Conservation (phyloP, 139 green algal genomes). For the Haematococcus lacustris region DNA sequence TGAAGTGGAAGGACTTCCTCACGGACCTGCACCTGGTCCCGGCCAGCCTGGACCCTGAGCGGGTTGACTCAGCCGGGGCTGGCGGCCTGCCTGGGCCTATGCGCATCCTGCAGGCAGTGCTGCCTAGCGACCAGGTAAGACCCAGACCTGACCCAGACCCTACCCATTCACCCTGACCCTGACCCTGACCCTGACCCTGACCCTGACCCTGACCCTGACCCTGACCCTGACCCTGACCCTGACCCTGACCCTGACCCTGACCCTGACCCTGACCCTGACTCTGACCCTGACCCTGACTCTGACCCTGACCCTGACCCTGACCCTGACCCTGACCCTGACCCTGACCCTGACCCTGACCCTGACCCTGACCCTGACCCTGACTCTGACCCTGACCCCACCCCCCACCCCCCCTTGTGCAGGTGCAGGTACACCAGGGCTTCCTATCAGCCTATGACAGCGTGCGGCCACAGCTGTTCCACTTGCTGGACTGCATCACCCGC, state of each 20-base stretch:
- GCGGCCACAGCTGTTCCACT: constrained; percentile 23
- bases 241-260: too few species aligned
- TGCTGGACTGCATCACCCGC: constrained; percentile 44
- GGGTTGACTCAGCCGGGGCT: constrained; percentile 33
- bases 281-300: too few species aligned
- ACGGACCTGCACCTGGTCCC: constrained; percentile 67
- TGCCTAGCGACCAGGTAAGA: neutral
- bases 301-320: too few species aligned
- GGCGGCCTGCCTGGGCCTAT: constrained; percentile 19
- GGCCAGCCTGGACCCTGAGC: constrained; percentile 43
- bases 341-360: too few species aligned
- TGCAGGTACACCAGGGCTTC: constrained; percentile 54
- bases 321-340: too few species aligned
- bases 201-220: too few species aligned
- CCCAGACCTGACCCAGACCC: neutral
- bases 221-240: too few species aligned
- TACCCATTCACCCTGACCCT: neutral
- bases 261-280: too few species aligned
- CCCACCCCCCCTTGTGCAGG: too few species aligned
- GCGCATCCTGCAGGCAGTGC: neutral
- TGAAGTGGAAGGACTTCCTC: constrained; percentile 70
- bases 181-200: neutral
- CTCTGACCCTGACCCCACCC: too few species aligned
- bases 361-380: too few species aligned
- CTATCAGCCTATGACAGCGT: constrained; percentile 45